A percentile compares a stretch with the other conserved stretches of the same genome.
Conservation (phyloP, 139 green algal genomes). For the Closterium sp. region DNA sequence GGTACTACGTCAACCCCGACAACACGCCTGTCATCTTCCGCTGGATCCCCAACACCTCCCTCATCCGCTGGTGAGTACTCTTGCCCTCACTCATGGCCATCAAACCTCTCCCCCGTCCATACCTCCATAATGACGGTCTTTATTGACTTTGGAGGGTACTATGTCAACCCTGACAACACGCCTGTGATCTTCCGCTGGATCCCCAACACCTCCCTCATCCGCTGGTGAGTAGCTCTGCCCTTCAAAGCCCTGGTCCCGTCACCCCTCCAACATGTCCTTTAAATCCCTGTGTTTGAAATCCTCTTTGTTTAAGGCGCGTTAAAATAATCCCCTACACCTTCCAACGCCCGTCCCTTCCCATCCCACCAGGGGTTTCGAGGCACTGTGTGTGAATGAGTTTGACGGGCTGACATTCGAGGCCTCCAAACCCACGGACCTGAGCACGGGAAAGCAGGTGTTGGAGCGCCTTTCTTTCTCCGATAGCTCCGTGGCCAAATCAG, state of each 20-base stretch:
- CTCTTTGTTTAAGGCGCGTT: too few species aligned
- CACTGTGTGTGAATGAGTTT: slow-evolving; percentile 88
- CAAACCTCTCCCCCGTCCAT: too few species aligned
- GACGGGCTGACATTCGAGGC: slow-evolving; percentile 67
- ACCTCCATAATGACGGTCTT: too few species aligned
- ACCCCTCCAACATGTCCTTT: background rate
- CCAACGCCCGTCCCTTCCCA: background rate
- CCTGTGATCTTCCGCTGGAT: slow-evolving; percentile 73
- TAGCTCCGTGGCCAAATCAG: background rate
- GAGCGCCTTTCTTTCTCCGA: slow-evolving; percentile 65
- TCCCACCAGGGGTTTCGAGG: slow-evolving; percentile 53
- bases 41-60: slow-evolving; percentile 73
- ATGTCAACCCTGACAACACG: slow-evolving; percentile 76
- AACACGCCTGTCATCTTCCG: slow-evolving; percentile 68
- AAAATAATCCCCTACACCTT: too few species aligned
- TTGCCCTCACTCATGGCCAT: too few species aligned
- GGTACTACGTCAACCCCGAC: slow-evolving; percentile 80
- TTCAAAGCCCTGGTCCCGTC: too few species aligned
- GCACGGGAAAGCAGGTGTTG: slow-evolving; percentile 60
- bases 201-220: slow-evolving; percentile 67
- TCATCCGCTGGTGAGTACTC: slow-evolving; percentile 76
- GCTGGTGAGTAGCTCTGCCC: too few species aligned
- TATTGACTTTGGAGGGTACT: slow-evolving; percentile 92
- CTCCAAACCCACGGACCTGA: slow-evolving; percentile 30
- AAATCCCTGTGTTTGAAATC: background rate